These are phyloP conservation scores for Hanseniaspora gamundiae DNA, from an alignment of 1,139 yeast species.

Conservation along the genomic window DNA sequence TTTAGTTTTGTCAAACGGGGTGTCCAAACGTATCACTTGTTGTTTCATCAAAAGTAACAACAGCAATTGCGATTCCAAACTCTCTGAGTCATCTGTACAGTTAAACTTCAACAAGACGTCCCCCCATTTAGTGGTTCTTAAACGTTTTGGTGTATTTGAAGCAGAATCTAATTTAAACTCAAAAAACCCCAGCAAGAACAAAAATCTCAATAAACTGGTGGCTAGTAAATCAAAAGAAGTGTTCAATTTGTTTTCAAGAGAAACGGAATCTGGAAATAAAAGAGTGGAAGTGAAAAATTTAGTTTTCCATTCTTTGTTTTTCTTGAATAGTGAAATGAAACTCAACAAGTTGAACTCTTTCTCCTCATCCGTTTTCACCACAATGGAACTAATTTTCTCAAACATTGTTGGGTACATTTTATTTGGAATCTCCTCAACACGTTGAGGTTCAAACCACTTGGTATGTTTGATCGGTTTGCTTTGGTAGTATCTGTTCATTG, in stretches of 20 bases:
- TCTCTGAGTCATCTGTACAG: conserved; percentile 24
- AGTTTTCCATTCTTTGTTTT: conserved; percentile 16
- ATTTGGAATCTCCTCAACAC: conserved; percentile 36
- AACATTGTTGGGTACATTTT: conserved; percentile 39
- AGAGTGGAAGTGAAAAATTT: conserved; percentile 30
- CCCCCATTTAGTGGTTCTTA: conserved; percentile 47
- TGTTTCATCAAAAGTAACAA: conserved; percentile 35
- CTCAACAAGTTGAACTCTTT: conserved; percentile 18
- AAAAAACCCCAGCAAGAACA: conserved; percentile 46
- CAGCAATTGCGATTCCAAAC: conserved; percentile 31
- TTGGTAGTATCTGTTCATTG: conserved; percentile 77
- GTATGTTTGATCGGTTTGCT: conserved; percentile 49
- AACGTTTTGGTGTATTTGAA: conserved; percentile 12
- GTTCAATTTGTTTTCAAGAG: conserved; percentile 25
- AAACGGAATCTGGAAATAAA: conserved; percentile 25
- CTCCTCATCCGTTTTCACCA: conserved; percentile 21
- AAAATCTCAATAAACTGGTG: conserved; percentile 46
- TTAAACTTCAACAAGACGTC: conserved; percentile 30
- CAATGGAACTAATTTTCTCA: conserved; percentile 28
- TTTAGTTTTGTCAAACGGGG: conserved; percentile 21
- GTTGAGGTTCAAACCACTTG: conserved; percentile 47
- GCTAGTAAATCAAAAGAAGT: conserved; percentile 43
- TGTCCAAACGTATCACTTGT: conserved; percentile 28
- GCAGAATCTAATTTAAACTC: conserved; percentile 28
- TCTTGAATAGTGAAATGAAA: conserved; percentile 17